Evolutionary conservation across 1,284 basidiomycete genomes (phyloP), one percentile per base, ranked within the genome.

Genomic region (Microstroma glucosiphilum): DNA sequence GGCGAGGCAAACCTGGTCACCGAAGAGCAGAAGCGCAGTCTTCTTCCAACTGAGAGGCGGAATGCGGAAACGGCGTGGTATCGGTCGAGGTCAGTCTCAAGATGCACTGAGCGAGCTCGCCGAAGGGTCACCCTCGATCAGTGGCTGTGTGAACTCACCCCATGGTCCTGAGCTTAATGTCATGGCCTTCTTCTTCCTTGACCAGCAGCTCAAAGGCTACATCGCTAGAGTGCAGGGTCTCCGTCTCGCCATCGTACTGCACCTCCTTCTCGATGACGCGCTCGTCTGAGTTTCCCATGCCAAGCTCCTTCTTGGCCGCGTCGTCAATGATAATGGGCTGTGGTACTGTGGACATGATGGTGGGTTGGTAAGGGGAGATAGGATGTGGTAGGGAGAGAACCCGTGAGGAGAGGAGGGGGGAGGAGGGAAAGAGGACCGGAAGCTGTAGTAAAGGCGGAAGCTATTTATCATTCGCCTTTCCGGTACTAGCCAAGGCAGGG

Each of bases 1-100:
- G 57, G 76, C 76, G 1, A 77, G 65, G 57, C 74, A 73, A 23
- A 77, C 74, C 46, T 77, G 72, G 41, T 77, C 74, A 42, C 70
- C 71, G 43, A 72, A 69, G 12, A 77, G 66, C 0, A 76, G 61
- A 0, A 69, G 30, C 1, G 72, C 68, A 1, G 64, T 54, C 61
- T 73, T 74, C 42, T 73, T 68, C 75, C 75, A 77, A 12, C 57
- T 48, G 43, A 21, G 4, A 17, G 12, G 43, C 15, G 43, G 43
- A 48, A 17, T n/a, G 43, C 43, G 21, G 43, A 48, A 48, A 21
- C 6, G 13, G 30, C 30, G 30, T 37, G 30, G 21, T 4, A 6
- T 6, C 13, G 6, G 43, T 21, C 6, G 4, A 12, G 43, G 17
- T 17, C 43, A n/a, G 43, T 6, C 17, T 17, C 21, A 12, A 48